Base-by-base conservation (phyloP, 179 eudicot species). In the Silene coronaria region DNA sequence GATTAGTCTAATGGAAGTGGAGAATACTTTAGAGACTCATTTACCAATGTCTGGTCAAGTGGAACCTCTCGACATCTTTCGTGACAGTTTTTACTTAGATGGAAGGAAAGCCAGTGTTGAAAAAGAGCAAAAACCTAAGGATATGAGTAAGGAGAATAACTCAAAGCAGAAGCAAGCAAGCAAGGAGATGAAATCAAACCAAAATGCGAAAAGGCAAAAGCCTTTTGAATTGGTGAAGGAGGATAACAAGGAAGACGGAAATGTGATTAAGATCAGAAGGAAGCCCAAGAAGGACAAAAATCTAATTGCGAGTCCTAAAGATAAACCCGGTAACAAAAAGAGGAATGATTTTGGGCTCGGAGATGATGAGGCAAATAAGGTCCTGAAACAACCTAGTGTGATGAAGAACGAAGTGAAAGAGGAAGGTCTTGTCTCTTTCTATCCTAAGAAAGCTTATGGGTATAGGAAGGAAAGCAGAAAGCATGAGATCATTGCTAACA, bases 371-470 rank as follows among this genome's bases (percentile, higher is more conserved):
- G 5, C 38, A 34, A 58, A 55, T 22, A 83, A 59, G 66, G 46
- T 28, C 30, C 23, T 16, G 10, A 81, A 81, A 53, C 72, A 62
- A 36, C 45, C 14, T 36, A 36, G 10, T 65, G 45, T 67, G 36
- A 24, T 45, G 60, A 80, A 75, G 72, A 74, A 61, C 80, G 64
- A 57, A 65, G 78, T 74, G 26, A 81, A 76, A 76, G 75, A 70
- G 36, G 67, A 63, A 27, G 70, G 32, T 59, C 58, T 30, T 32
- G 30, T 57, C 69, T 13, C 65, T 63, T 55, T 28, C 6, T 55
- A 53, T 63, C 77, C 76, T 1, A 67, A 59, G 14, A 68, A 67
- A 32, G 72, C 51, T 76, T 77, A 62, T 76, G 70, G 24, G 59
- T 38, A 45, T 38, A 61, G 67, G 23, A 79, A 79, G 62, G 72